phyloP scores from a whole-genome alignment of 106 monocot species.

The Posidonia australis region DNA sequence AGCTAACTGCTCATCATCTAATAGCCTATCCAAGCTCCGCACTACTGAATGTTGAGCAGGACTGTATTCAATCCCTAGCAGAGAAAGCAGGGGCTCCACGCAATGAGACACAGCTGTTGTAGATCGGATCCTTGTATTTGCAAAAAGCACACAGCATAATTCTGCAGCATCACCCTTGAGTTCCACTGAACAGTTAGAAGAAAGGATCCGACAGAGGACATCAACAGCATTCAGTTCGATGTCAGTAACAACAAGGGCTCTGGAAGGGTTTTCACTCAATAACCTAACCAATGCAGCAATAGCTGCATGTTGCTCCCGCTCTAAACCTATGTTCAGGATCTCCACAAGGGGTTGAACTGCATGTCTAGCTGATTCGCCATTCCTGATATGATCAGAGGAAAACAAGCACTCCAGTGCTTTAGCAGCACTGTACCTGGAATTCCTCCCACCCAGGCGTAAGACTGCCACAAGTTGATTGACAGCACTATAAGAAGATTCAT shows the following conservation, averaged over 20 bases:
- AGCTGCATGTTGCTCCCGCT: slow-evolving; percentile 93
- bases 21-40: slow-evolving; percentile 67
- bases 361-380: slow-evolving; percentile 70
- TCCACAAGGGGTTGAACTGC: slow-evolving; percentile 91
- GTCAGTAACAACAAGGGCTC: slow-evolving; percentile 72
- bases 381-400: slow-evolving; percentile 77
- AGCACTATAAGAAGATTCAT: slow-evolving; percentile 78
- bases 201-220: slow-evolving; percentile 76
- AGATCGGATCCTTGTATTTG: slow-evolving; percentile 73
- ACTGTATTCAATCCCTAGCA: slow-evolving; percentile 40
- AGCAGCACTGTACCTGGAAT: slow-evolving; percentile 94
- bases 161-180: slow-evolving; percentile 96
- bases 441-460: slow-evolving; percentile 81
- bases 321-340: slow-evolving; percentile 77
- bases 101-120: slow-evolving; percentile 63
- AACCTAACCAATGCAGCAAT: slow-evolving; percentile 84
- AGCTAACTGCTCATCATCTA: slow-evolving; percentile 78
- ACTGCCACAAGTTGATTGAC: slow-evolving; percentile 93
- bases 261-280: slow-evolving; percentile 66
- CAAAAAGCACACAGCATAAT: slow-evolving; percentile 83
- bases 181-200: slow-evolving; percentile 72
- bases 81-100: slow-evolving; percentile 77
- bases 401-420: slow-evolving; percentile 93
- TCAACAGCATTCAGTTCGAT: slow-evolving; percentile 86
- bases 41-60: slow-evolving; percentile 72